Evolutionary conservation across 352 stramenopile species (phyloP).

Genomic region (Aphanomyces euteiches): DNA sequence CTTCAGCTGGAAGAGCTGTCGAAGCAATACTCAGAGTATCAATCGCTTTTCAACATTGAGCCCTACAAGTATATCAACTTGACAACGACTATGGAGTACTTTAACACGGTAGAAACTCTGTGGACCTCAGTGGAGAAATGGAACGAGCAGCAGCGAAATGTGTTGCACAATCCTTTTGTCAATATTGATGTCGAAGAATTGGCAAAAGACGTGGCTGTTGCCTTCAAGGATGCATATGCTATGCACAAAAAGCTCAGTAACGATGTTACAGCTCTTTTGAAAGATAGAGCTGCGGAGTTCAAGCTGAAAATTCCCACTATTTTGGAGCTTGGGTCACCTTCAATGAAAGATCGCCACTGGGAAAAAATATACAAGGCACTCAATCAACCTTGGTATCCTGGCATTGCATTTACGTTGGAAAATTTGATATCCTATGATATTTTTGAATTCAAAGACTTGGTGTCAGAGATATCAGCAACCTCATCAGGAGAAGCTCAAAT

Average conservation of each 20-base stretch:
- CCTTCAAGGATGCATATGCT: constrained; percentile 86
- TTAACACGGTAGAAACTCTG: constrained; percentile 72
- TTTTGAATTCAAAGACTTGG: constrained; percentile 83
- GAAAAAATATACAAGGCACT: constrained; percentile 91
- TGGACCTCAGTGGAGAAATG: constrained; percentile 85
- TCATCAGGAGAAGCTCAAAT: constrained; percentile 88
- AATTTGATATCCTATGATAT: constrained; percentile 86
- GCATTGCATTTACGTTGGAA: constrained; percentile 85
- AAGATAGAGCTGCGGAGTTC: constrained; percentile 85
- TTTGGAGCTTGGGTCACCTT: constrained; percentile 86
- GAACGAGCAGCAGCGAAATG: constrained; percentile 71
- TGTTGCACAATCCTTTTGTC: constrained; percentile 81
- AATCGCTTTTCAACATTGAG: constrained; percentile 87
- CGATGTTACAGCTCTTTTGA: constrained; percentile 83
- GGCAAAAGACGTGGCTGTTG: constrained; percentile 76
- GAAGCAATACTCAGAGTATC: constrained; percentile 90
- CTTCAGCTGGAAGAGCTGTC: constrained; percentile 82
- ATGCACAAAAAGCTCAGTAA: constrained; percentile 91
- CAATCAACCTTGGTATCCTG: constrained; percentile 83
- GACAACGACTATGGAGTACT: constrained; percentile 83
- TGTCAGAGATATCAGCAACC: constrained; percentile 79
- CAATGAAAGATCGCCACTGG: constrained; percentile 94
- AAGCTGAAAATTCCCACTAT: constrained; percentile 90
- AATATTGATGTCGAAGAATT: constrained; percentile 87
- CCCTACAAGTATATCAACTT: constrained; percentile 89